Evolutionary conservation across 257 asterid genomes (phyloP), one percentile per base, ranked within the genome.

Genomic region (Verbena officinalis): DNA sequence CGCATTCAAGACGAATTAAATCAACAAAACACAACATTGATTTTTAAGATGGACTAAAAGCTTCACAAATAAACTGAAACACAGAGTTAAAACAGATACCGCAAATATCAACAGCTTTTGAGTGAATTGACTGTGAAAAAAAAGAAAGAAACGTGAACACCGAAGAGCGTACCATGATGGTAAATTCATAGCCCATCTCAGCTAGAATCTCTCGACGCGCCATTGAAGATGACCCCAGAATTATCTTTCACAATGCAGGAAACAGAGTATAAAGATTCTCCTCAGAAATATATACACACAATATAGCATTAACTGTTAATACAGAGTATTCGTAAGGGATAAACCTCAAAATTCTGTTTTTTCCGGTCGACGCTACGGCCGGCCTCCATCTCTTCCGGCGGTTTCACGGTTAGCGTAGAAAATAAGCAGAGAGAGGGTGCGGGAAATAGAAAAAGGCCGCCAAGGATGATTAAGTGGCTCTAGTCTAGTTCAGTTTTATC

Each of bases 151-250:
- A n/a, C n/a, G 10, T 2, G 8, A 9, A 30, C n/a, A n/a, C n/a
- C n/a, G 4, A 38, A 10, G 44, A 54, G 65, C 67, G 48, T 71
- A 90, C 96, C 92, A 82, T 50, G 64, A 90, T 55, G 53, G 86
- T 72, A 68, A 90, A 90, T 20, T 78, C 80, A 38, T 80, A 87
- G 46, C 96, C 95, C 96, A 87, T 90, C 68, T 83, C 95, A 10
- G 84, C 64, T 12, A 90, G 78, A 81, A 90, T 85, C 71, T 73
- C 70, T 4, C 84, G 82, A 60, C 95, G 92, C 55, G 96, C 88
- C 77, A 72, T 68, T 52, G 97, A 88, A 58, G 96, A 83, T 11
- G 97, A 88, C 23, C 97, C 97, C 73, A 90, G 52, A n/a, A 85
- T 90, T 65, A 87, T 73, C 97, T 90, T 74, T 30, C 63, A n/a